Evolutionary conservation across 164 flowering plant genomes (phyloP).

Genomic region (grape (Vitis vinifera)): DNA sequence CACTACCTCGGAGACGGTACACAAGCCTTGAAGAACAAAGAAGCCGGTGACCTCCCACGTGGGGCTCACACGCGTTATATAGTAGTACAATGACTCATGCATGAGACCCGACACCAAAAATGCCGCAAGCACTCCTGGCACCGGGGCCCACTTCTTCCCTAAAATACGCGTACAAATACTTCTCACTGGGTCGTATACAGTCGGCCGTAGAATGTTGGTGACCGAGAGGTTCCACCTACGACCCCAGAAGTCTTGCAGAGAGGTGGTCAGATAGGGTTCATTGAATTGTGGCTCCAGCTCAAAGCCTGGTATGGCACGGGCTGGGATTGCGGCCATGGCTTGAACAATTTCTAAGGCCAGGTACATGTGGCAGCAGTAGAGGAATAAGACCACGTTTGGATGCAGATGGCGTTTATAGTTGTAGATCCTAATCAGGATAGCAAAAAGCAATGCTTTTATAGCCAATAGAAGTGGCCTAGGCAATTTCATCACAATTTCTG

Average conservation of each 20-base stretch:
- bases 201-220: slow-evolving; percentile 43
- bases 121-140: background rate
- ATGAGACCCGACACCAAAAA: no score
- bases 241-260: slow-evolving; percentile 72
- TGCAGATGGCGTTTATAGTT: slow-evolving; percentile 18
- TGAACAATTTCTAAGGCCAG: slow-evolving; percentile 27
- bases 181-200: slow-evolving; percentile 37
- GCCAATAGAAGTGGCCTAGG: background rate
- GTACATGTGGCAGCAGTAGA: slow-evolving; percentile 33
- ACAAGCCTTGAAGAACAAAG: no score
- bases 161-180: background rate
- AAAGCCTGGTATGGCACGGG: slow-evolving; percentile 26
- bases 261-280: slow-evolving; percentile 55
- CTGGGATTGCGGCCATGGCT: slow-evolving; percentile 20
- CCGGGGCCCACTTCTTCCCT: slow-evolving; percentile 19
- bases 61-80: no score
- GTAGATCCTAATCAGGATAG: slow-evolving; percentile 10
- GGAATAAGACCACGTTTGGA: slow-evolving; percentile 16
- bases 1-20: no score
- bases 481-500: no score
- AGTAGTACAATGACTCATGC: no score
- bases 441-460: slow-evolving; percentile 13
- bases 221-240: slow-evolving; percentile 69
- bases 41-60: no score
- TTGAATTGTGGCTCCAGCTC: slow-evolving; percentile 52